Evolutionary conservation across 768 basidiomycete species (phyloP).

Genomic region (Boletus pseudo-olivaceus): DNA sequence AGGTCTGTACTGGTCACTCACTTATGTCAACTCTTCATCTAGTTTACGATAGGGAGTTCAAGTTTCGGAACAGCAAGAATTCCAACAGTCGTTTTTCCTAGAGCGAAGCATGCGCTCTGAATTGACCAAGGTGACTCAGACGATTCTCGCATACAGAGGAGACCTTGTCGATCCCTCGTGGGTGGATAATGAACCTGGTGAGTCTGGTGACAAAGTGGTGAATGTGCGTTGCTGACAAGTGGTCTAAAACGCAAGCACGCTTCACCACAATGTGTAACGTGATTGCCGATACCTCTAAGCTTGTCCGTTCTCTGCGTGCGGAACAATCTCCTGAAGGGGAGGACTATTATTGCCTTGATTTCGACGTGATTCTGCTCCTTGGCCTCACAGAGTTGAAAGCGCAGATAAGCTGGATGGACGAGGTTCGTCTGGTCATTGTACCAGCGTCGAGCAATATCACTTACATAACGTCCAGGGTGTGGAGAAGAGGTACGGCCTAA

Average conservation of each 20-base stretch:
- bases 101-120: neutral
- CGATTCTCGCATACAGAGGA: conserved; percentile 20
- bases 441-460: neutral
- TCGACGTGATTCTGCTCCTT: conserved; percentile 37
- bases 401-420: conserved; percentile 38
- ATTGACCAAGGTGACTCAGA: neutral
- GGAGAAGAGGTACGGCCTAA: neutral
- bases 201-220: neutral
- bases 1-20: conserved; percentile 14
- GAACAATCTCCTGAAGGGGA: neutral
- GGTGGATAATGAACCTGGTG: conserved; percentile 14
- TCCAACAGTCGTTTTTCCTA: conserved; percentile 7
- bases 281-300: conserved; percentile 6
- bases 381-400: conserved; percentile 46
- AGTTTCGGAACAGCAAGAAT: conserved; percentile 22
- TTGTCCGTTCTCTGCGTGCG: neutral
- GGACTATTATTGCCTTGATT: conserved; percentile 18
- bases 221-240: neutral
- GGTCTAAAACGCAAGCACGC: neutral
- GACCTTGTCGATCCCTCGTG: conserved; percentile 3
- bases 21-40: too few relatives aligned
- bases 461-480: conserved; percentile 10
- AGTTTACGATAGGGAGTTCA: conserved; percentile 4
- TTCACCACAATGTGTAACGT: conserved; percentile 15
- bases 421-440: conserved; percentile 13